Base-by-base conservation (phyloP, 2,329 filamentous ascomycete species). In the Zasmidium angulare region DNA sequence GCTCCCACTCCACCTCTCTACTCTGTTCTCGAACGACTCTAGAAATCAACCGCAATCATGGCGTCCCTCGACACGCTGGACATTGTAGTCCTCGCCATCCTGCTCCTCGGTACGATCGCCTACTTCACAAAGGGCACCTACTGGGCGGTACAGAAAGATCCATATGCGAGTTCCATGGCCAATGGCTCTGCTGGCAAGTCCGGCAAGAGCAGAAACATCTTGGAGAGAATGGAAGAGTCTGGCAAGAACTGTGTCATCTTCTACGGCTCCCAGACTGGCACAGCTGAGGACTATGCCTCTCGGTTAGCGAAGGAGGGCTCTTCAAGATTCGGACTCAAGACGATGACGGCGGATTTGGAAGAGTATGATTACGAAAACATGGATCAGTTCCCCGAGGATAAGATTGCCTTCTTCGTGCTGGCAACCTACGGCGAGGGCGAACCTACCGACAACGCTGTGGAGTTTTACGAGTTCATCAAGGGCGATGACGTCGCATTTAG, bases 371-470 rank as follows among this genome's bases (percentile, higher is more conserved):
- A 88, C 72, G 93, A 98, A 55, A 97, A 93, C 71, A 83, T 99
- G 64, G 93, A 99, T 76, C 82, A 86, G 57, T 86, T 98, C 69
- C 90, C 93, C 48, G 86, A 87, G 66, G 93, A 98, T 77, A 96
- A 97, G 79, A 78, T 99, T 54, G 90, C 89, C 69, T 89, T 99
- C 81, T 99, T 99, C 74, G 89, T 99, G 60, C 84, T 99, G 64
- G 95, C 95, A 54, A 99, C 96, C 36, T 99, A 99, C 71, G 95
- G 95, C 66, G 95, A 99, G 82, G 95, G 95, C 64, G 96, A 99
- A 78, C 95, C 95, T 48, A 99, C 96, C 29, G 95, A 99, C 73
- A 99, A 99, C 73, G 95, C 96, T 6, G 95, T 98, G 64, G 95
- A 99, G 69, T 99, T 99, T 80, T 97, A 96, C 80, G 95, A 99